phyloP scores from a whole-genome alignment of 2,329 filamentous ascomycete genomes.

The Penicillium sp. region DNA sequence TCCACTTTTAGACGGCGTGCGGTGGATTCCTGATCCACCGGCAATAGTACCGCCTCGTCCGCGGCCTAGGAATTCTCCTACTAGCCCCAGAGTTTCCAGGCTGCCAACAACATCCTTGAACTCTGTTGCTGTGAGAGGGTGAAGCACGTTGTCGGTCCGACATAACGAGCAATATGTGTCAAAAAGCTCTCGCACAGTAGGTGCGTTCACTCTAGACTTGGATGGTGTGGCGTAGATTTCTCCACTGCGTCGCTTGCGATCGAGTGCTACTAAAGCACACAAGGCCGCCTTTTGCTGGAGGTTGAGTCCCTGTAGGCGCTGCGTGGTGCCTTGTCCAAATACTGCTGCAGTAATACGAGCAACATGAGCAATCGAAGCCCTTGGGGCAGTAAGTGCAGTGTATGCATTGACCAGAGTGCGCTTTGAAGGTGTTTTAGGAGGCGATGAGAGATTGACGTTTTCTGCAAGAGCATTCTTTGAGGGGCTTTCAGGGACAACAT shows the following conservation, averaged over 20 bases:
- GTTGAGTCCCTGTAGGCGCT: conserved; percentile 82
- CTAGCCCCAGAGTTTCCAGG: conserved; percentile 79
- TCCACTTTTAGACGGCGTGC: conserved; percentile 68
- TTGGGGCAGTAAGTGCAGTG: conserved; percentile 76
- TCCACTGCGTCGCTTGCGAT: conserved; percentile 60
- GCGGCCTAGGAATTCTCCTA: conserved; percentile 67
- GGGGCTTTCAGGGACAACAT: conserved; percentile 55
- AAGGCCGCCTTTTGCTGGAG: conserved; percentile 94
- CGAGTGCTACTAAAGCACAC: conserved; percentile 82
- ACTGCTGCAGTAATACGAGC: conserved; percentile 85
- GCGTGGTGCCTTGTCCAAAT: conserved; percentile 82
- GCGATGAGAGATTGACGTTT: conserved; percentile 67
- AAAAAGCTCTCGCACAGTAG: conserved; percentile 79
- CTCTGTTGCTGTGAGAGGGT: conserved; percentile 84
- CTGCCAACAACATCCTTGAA: conserved; percentile 90
- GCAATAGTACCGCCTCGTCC: conserved; percentile 59
- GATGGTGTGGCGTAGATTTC: conserved; percentile 53
- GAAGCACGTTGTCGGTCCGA: conserved; percentile 80
- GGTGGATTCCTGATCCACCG: conserved; percentile 46
- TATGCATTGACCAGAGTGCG: conserved; percentile 47
- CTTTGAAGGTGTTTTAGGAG: conserved; percentile 39
- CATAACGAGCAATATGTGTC: conserved; percentile 80
- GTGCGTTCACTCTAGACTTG: conserved; percentile 58
- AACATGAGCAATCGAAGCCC: conserved; percentile 84
- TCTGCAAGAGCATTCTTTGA: conserved; percentile 75